Conservation (phyloP, 495 filamentous ascomycete species). For the Penicillium waksmanii region DNA sequence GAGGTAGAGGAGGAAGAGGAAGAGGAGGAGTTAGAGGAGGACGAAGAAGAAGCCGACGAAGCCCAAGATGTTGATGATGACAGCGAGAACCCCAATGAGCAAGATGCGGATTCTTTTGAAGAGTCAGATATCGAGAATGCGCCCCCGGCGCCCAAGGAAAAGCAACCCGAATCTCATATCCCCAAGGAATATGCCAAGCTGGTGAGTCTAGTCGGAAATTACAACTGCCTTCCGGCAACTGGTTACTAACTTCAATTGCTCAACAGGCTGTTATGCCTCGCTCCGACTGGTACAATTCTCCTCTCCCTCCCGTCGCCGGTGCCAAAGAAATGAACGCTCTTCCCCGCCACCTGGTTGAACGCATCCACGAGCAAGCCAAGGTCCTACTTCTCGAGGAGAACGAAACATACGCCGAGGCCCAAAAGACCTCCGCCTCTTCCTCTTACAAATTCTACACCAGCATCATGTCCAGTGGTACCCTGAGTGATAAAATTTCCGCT, state of each 20-base stretch:
- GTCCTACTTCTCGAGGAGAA: constrained; percentile 75
- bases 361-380: constrained; percentile 74
- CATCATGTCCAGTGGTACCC: constrained; percentile 94
- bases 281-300: constrained; percentile 81
- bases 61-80: constrained; percentile 49
- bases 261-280: constrained; percentile 71
- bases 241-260: constrained; percentile 24
- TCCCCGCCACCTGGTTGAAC: constrained; percentile 64
- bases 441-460: constrained; percentile 92
- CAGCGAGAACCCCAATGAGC: constrained; percentile 32
- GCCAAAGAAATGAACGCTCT: constrained; percentile 52
- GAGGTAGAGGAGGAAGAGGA: constrained; percentile 42
- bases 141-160: constrained; percentile 17
- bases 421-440: constrained; percentile 64
- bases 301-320: constrained; percentile 59
- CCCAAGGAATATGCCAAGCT: constrained; percentile 50
- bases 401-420: constrained; percentile 58
- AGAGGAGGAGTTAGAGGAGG: constrained; percentile 30
- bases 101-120: constrained; percentile 26
- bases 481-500: constrained; percentile 95
- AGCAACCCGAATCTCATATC: constrained; percentile 23
- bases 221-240: not conserved
- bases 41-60: constrained; percentile 41
- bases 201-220: constrained; percentile 29
- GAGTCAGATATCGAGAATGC: constrained; percentile 30